Evolutionary conservation across 768 basidiomycete genomes (phyloP).

Genomic region (Leccinum sublutescens): DNA sequence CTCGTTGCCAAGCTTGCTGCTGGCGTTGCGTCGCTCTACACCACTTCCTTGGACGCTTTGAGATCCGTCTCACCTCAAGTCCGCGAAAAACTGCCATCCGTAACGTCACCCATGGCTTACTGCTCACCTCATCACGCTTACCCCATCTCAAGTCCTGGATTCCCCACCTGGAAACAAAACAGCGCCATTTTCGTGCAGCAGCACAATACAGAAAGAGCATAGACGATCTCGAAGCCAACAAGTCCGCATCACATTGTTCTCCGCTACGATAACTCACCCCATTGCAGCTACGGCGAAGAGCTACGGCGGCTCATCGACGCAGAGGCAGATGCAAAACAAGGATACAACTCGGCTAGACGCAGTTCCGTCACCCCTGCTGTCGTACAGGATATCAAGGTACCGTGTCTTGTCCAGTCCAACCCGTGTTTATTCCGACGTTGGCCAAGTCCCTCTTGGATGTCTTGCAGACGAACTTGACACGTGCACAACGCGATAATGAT

Average conservation of each 20-base stretch:
- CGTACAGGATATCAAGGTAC: constrained; percentile 76
- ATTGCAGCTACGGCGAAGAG: constrained; percentile 79
- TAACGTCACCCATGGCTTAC: constrained; percentile 30
- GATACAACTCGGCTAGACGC: constrained; percentile 62
- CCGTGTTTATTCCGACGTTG: not conserved
- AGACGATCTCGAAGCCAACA: constrained; percentile 80
- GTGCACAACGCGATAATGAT: constrained; percentile 90
- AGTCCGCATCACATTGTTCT: constrained; percentile 38
- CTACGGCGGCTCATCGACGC: constrained; percentile 76
- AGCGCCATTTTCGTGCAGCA: constrained; percentile 83
- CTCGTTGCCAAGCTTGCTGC: constrained; percentile 81
- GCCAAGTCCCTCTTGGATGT: constrained; percentile 72
- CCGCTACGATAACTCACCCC: constrained; percentile 5
- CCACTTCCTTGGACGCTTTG: constrained; percentile 43
- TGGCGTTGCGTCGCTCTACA: constrained; percentile 70
- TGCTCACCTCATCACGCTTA: constrained; percentile 10
- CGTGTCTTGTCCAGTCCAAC: not conserved
- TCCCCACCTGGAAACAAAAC: constrained; percentile 79
- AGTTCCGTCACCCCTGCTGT: constrained; percentile 62
- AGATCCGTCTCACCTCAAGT: constrained; percentile 44
- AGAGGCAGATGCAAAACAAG: constrained; percentile 63
- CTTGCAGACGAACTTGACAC: constrained; percentile 60
- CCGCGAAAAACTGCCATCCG: constrained; percentile 52
- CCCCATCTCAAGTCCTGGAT: constrained; percentile 56
- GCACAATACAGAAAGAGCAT: constrained; percentile 86